Evolutionary conservation across 306 rosid genomes (phyloP).

Genomic region (Malus sieversii): DNA sequence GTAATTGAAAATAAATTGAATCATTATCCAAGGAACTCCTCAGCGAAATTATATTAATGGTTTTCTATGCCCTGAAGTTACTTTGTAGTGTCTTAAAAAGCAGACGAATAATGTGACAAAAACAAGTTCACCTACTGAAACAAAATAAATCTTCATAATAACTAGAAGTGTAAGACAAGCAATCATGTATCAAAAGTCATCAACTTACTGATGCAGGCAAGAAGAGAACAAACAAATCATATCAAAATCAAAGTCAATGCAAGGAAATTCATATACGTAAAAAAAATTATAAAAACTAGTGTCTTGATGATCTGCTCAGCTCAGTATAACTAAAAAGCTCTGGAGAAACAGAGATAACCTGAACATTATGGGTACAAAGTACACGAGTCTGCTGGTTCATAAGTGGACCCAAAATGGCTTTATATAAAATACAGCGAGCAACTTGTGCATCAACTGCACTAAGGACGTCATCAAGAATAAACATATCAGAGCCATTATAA

Average conservation of each 20-base stretch:
- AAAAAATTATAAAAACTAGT: not conserved
- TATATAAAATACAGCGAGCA: slow-evolving; percentile 65
- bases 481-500: slow-evolving; percentile 70
- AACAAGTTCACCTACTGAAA: not conserved
- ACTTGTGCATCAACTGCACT: slow-evolving; percentile 93
- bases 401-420: slow-evolving; percentile 73
- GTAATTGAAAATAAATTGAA: not conserved
- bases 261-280: not conserved
- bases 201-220: too few relatives aligned
- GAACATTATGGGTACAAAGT: slow-evolving; percentile 75
- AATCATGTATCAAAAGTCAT: not conserved
- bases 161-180: not conserved
- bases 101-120: not conserved
- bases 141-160: not conserved
- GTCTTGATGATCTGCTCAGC: not conserved
- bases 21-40: not conserved
- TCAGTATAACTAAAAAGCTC: not conserved
- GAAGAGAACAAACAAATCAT: not conserved
- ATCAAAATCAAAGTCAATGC: not conserved
- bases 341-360: slow-evolving; percentile 40
- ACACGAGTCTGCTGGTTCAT: slow-evolving; percentile 59
- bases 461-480: slow-evolving; percentile 87
- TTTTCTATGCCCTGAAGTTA: not conserved
- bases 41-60: not conserved
- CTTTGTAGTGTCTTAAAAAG: not conserved